Evolutionary conservation across 2,329 filamentous ascomycete species (phyloP), one percentile per base, ranked within the genome.

Genomic region (Tolypocladium tropicale): DNA sequence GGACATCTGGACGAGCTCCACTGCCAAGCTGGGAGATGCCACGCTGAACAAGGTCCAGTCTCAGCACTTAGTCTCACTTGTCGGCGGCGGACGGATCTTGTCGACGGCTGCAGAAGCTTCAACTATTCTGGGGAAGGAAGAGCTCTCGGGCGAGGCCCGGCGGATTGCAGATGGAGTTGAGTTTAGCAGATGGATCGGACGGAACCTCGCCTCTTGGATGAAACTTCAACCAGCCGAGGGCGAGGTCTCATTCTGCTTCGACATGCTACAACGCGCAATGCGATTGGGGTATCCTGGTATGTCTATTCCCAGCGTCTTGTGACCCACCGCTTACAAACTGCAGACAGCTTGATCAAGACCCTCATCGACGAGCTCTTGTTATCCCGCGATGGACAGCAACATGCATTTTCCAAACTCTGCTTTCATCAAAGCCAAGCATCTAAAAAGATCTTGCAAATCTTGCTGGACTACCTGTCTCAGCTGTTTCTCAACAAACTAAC

Each of bases 231-330:
- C 56, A 62, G 69, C 67, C 61, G 61, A 68, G 12, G 66, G 74
- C 10, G 71, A 73, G 10, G 58, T 68, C 14, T 77, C 72, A 52
- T 64, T 78, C 9, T 75, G 72, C 48, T 74, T 74, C 18, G 74
- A 77, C 3, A 53, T 85, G 1, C 71, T 83, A 16, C 71, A 81
- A 4, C 85, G 86, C 59, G 77, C 82, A 1, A 72, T 93, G 57
- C 85, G 80, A 33, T 69, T 96, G 33, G 90, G 89, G 3, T 90
- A 94, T 70, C 75, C 79, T 54, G 86, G 89, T 88, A 76, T 66
- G 74, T 37, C 18, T 28, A 0, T 16, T 28, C 5, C 10, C 23
- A 18, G 16, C 2, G 3, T 39, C 21, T n/a, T 54, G 9, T 39
- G 39, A 23, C 39, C 56, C 7, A 51, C 34, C 30, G 36, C 62